Base-by-base conservation (phyloP, 352 stramenopile species). In the Globisporangium yorkense region DNA sequence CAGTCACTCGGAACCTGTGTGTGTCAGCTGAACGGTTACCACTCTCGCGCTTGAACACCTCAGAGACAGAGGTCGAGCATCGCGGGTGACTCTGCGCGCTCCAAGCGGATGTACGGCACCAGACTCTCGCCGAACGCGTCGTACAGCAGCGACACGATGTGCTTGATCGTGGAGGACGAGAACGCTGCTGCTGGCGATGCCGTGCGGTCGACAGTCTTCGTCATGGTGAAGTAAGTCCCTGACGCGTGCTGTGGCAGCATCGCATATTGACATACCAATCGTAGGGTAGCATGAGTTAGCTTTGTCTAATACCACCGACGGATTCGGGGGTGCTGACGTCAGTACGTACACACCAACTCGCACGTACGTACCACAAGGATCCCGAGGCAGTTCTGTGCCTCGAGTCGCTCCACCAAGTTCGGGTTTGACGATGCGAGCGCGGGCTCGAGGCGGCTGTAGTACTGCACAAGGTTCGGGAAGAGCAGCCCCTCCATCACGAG, bases 401-500 rank as follows among this genome's bases (percentile, higher is more conserved):
- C 84, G 16, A 92, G 70, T 39, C 86, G 74, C 64, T 95, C 75
- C 33, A 95, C 72, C 44, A 92, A 60, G 60, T 91, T 92, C 3
- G 77, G 71, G 33, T 90, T 89, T 2, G 79, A 84, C 15, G 72
- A 80, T 20, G 75, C 72, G n/a, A 98, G 65, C 21, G 84, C 81
- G 21, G 77, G 74, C 43, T 96, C 83, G 54, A 96, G 85, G 53
- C 76, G 66, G 18, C 78, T 80, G 73, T 94, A 98, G 65, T 97
- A 97, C 41, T 80, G 61, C 35, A 80, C 65, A 20, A 96, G 68
- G 54, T 97, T 80, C 2, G 92, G 91, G 37, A 98, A 91, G 15
- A 98, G 74, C 71, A 98, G 86, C 13, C 80, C 89, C 71, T 98
- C 91, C 58, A 98, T 85, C 20, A 96, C 89, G 18, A 97, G 77